These are phyloP conservation scores for Prunus yedoensis DNA, from an alignment of 331 rosid genomes.

Conservation along the genomic window DNA sequence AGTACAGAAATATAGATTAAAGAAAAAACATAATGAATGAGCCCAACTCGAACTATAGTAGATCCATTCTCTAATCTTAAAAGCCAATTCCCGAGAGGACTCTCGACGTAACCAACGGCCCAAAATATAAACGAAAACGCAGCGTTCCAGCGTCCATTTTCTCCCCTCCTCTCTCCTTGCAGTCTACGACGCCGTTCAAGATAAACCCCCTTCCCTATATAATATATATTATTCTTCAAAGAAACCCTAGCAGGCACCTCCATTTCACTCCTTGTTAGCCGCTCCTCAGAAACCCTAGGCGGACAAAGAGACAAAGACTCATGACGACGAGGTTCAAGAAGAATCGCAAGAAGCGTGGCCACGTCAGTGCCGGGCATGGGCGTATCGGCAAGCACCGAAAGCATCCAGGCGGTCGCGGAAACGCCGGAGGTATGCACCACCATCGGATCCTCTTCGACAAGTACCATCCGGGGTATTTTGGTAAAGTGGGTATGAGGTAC, in stretches of 20 bases:
- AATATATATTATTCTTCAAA: too few relatives aligned
- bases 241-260: not conserved
- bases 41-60: too few relatives aligned
- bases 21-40: too few relatives aligned
- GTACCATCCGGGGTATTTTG: conserved; percentile 18
- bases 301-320: not conserved
- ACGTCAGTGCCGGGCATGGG: conserved; percentile 24
- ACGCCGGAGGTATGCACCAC: conserved; percentile 33
- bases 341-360: conserved; percentile 26
- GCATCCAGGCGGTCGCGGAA: conserved; percentile 28
- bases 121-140: too few relatives aligned
- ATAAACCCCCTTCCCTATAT: too few relatives aligned
- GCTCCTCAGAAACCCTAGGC: not conserved
- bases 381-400: conserved; percentile 29
- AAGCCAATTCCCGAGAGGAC: too few relatives aligned
- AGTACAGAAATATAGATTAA: too few relatives aligned
- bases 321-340: conserved; percentile 22
- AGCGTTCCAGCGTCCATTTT: not conserved
- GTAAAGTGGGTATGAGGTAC: too few relatives aligned
- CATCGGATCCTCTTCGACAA: conserved; percentile 30
- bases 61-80: too few relatives aligned
- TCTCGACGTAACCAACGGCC: too few relatives aligned
- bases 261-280: not conserved
- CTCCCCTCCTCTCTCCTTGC: not conserved
- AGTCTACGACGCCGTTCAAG: too few relatives aligned